Base-by-base conservation (phyloP, 768 basidiomycete species). In the Termitomyces sp. region DNA sequence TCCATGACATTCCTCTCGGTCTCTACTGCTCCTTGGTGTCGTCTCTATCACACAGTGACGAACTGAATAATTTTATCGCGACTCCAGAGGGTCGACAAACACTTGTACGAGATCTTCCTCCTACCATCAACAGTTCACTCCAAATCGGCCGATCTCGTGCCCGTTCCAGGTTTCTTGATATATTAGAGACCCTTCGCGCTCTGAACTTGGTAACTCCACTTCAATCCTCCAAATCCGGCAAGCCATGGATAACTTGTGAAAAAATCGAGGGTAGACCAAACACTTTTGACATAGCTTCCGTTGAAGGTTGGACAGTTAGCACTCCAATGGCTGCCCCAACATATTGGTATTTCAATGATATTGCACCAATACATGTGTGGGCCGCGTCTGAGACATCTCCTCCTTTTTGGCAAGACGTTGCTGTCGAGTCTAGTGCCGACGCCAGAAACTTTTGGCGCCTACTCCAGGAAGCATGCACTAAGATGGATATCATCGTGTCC, bases 1-100 rank as follows among this genome's bases (percentile, higher is more conserved):
- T 77, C 61, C 74, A 81, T 51, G 87, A 90, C 54, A 68, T 92
- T 38, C 79, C 90, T 0, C 68, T 92, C 24, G 76, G 74, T n/a
- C 71, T 82, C 1, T 90, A 85, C 67, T 87, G 85, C 58, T 76
- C 85, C 3, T 64, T 89, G 16, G 77, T 92, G 14, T 78, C 87
- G 16, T 74, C 82, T 10, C 66, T 81, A n/a, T 66, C 71, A 8
- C 76, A 85, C 57, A 78, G 79, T 57, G 82, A 87, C 16, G 82
- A 83, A 11, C 75, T 94, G 14, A 73, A 75, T 18, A 63, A 71
- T 5, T 77, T 82, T 26, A 71, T 92, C 52, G 66, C 68, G 1
- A 77, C 77, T 2, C 76, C 78, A 1, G 72, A 75, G 28, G 84
- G 83, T 4, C 70, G 73, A 11, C 68, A 75, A 45, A 84, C 74